Percentiles rank a stretch among this genome's conserved stretches.
phyloP scores from a whole-genome alignment of 441 rosid species.

The Jatropha podagrica region DNA sequence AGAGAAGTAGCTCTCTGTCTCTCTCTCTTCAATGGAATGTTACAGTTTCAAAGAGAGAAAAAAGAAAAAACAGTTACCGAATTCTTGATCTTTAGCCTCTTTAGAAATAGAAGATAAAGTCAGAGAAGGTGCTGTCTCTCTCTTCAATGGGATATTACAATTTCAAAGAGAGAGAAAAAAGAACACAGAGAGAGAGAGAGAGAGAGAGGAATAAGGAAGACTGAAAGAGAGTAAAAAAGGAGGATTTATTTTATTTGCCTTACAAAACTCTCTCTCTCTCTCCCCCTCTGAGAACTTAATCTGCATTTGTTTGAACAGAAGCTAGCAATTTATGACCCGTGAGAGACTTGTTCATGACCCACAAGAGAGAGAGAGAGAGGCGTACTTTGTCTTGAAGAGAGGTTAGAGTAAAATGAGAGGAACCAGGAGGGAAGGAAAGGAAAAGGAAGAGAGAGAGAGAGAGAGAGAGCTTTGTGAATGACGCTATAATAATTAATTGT shows the following conservation, averaged over 20 bases:
- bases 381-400: neutral
- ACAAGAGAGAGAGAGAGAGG: neutral
- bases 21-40: neutral
- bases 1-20: neutral
- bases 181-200: conserved; percentile 12
- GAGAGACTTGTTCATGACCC: neutral
- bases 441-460: neutral
- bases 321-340: neutral
- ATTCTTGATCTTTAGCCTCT: conserved; percentile 4
- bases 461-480: neutral
- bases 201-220: no score
- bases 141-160: neutral
- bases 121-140: conserved; percentile 4
- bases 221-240: neutral
- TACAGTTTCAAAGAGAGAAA: neutral
- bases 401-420: neutral
- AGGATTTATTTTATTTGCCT: neutral
- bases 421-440: neutral
- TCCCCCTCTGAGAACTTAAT: neutral
- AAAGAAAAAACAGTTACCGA: conserved; percentile 28
- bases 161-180: neutral
- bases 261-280: neutral
- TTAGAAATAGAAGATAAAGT: conserved; percentile 2
- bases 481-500: neutral
- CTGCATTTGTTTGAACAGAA: neutral